Evolutionary conservation across 306 rosid genomes (phyloP).

Genomic region (Comarum palustre): DNA sequence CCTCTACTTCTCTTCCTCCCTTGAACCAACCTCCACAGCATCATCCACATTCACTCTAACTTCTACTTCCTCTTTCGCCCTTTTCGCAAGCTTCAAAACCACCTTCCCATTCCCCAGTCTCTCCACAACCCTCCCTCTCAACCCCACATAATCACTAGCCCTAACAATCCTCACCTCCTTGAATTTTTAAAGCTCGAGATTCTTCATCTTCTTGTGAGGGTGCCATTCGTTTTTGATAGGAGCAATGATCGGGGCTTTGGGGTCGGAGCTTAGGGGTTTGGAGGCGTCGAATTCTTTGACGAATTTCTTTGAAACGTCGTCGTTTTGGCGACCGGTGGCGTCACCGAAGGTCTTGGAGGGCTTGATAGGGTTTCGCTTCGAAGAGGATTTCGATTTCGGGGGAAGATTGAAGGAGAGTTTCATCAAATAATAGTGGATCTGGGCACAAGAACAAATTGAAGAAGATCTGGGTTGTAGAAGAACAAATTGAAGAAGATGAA

Average conservation of each 20-base stretch:
- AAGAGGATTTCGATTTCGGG: no score
- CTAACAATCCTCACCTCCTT: no score
- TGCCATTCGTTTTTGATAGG: conserved; percentile 35
- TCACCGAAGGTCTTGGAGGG: background rate
- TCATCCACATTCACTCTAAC: conserved; percentile 44
- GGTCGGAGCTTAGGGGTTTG: conserved; percentile 14
- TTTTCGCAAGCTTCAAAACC: conserved; percentile 39
- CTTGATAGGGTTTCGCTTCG: no score
- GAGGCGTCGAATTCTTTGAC: conserved; percentile 39
- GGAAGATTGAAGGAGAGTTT: no score
- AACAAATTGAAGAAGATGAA: no score
- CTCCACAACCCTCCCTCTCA: conserved; percentile 48
- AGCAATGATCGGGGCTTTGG: conserved; percentile 24
- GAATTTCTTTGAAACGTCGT: conserved; percentile 18
- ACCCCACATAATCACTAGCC: conserved; percentile 45
- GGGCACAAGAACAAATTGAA: no score
- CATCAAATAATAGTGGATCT: no score
- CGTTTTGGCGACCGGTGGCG: background rate
- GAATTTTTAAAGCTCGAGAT: conserved; percentile 46
- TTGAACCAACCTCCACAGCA: conserved; percentile 60
- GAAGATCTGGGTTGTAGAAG: no score
- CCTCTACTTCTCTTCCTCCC: conserved; percentile 58
- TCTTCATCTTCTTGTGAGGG: conserved; percentile 43
- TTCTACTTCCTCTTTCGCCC: conserved; percentile 24
- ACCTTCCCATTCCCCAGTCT: conserved; percentile 32